Base-by-base conservation (phyloP, 2,329 filamentous ascomycete genomes). In the Lasiodiplodia sp. region DNA sequence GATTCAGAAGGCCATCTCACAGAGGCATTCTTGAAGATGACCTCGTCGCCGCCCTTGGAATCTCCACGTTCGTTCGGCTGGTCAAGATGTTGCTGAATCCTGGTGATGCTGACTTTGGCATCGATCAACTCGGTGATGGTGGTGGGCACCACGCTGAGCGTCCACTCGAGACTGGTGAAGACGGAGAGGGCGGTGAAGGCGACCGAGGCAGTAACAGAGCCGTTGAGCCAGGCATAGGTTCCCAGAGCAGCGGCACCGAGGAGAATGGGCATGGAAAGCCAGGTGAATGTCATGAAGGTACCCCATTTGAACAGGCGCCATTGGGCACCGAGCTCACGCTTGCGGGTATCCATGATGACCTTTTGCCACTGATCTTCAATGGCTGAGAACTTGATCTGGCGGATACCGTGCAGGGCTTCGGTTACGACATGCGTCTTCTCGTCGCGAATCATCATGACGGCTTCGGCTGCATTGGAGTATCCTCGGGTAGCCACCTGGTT, bases 371-470 rank as follows among this genome's bases (percentile, higher is more conserved):
- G 87, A n/a, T 83, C 80, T 77, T 95, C 92, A 1, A 93, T 79
- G 0, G 92, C 92, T 0, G 91, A 91, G 73, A 95, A 94, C 75
- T 95, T 95, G 80, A 95, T 93, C 78, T 95, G 92, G 1, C 92
- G 87, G 71, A 95, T 94, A 8, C 92, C 92, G 72, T 92, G 87
- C 1, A 95, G 80, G 0, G 90, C 91, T 77, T 95, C 92, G 1
- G 91, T 92, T 34, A 95, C 86, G 14, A 93, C 86, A 0, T 87
- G 90, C 79, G 94, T 85, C 79, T 94, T 94, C 68, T 88, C 84
- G 76, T 95, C 92, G 56, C 92, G 85, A 28, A 90, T 84, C 75
- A 91, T 92, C 91, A 94, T 94, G 62, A 95, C 78, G 60, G 84
- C 82, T 67, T 91, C 89, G 73, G 93, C 51, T 23, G 51, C 51